A percentile compares a stretch with the other conserved stretches of the same genome.
Evolutionary conservation across 1,284 basidiomycete species (phyloP).

Genomic region (Somion occarium): DNA sequence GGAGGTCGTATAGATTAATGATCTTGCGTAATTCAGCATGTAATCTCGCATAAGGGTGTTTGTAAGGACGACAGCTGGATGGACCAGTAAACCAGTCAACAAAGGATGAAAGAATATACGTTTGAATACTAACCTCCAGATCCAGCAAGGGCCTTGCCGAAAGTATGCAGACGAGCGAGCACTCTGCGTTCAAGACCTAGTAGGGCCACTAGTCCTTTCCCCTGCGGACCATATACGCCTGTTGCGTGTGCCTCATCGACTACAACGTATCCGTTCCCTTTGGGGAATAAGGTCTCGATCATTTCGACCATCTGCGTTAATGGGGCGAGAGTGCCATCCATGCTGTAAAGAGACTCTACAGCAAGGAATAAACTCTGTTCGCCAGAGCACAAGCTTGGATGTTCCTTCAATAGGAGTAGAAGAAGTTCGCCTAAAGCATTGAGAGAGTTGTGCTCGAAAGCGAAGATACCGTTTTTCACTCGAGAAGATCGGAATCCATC

Average conservation of each 20-base stretch:
- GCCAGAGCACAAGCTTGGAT: constrained; percentile 30
- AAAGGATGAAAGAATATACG: not conserved
- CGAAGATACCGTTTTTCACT: constrained; percentile 27
- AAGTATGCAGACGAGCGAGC: constrained; percentile 64
- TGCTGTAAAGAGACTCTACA: constrained; percentile 88
- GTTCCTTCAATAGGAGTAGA: constrained; percentile 31
- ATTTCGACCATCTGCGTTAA: constrained; percentile 59
- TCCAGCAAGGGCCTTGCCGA: constrained; percentile 68
- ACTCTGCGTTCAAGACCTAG: constrained; percentile 59
- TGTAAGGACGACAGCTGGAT: constrained; percentile 74
- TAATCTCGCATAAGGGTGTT: constrained; percentile 74
- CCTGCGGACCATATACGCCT: constrained; percentile 75
- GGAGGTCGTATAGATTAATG: constrained; percentile 88
- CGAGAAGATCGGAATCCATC: constrained; percentile 82
- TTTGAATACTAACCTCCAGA: constrained; percentile 64
- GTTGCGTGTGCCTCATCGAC: constrained; percentile 92
- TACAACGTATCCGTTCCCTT: constrained; percentile 63
- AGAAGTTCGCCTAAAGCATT: constrained; percentile 42
- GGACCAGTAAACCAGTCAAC: not conserved
- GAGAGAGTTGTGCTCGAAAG: constrained; percentile 79
- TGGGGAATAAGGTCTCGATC: constrained; percentile 55
- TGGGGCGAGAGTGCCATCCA: constrained; percentile 92
- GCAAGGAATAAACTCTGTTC: constrained; percentile 67
- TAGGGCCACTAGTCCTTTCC: constrained; percentile 63
- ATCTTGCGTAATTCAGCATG: constrained; percentile 89